Conservation (phyloP, 1,284 basidiomycete species). For the Termitomyces sp. region DNA sequence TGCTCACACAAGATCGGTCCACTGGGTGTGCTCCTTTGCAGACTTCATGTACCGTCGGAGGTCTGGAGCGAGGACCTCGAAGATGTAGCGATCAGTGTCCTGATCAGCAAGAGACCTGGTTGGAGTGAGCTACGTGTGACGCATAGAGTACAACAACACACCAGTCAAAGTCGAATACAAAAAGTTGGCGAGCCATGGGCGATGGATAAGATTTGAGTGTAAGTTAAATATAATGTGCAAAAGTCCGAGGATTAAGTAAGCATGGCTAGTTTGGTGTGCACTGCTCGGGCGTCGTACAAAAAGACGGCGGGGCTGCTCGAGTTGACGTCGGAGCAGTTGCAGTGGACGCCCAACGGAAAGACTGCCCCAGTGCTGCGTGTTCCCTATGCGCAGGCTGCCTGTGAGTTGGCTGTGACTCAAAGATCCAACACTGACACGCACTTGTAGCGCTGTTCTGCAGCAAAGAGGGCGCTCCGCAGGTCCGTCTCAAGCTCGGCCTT, state of each 20-base stretch:
- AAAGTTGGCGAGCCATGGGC: conserved; percentile 64
- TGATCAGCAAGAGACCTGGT: conserved; percentile 86
- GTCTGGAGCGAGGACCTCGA: conserved; percentile 86
- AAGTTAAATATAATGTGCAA: no score
- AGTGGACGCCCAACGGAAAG: conserved; percentile 71
- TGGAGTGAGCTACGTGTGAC: conserved; percentile 5
- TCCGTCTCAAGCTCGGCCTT: conserved; percentile 68
- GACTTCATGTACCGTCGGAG: conserved; percentile 81
- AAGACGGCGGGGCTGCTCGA: conserved; percentile 68
- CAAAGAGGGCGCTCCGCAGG: conserved; percentile 72
- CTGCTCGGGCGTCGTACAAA: conserved; percentile 76
- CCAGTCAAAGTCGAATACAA: conserved; percentile 99
- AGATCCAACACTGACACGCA: conserved; percentile 2
- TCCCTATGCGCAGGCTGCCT: conserved; percentile 51
- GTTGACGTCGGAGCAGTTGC: conserved; percentile 60
- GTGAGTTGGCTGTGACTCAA: conserved; percentile 41
- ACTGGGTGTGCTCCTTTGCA: conserved; percentile 68
- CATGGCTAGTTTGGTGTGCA: conserved; percentile 54
- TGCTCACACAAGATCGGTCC: conserved; percentile 93
- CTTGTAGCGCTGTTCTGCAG: conserved; percentile 73
- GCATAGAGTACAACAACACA: conserved; percentile 27
- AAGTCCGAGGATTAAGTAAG: conserved; percentile 17
- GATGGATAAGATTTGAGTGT: conserved; percentile 26
- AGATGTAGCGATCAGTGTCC: conserved; percentile 95
- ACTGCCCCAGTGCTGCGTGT: conserved; percentile 57